These are phyloP conservation scores for Candida sphagnicola DNA, from an alignment of 805 yeast genomes.

Conservation along the genomic window DNA sequence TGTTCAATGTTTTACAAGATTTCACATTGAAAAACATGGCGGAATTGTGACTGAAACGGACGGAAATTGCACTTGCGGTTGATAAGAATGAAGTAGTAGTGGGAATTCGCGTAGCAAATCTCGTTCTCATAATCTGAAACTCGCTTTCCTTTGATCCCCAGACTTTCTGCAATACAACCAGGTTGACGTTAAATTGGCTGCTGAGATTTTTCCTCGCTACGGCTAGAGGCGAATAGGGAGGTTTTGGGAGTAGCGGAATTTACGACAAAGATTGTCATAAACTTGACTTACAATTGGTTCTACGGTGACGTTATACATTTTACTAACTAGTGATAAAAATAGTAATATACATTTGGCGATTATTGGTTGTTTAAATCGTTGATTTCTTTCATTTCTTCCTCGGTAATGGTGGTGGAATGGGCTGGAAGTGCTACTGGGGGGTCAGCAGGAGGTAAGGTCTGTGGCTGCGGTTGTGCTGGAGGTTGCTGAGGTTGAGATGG, in stretches of 20 bases:
- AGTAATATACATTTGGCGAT: background rate
- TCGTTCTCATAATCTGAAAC: no score
- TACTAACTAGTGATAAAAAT: background rate
- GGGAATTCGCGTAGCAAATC: no score
- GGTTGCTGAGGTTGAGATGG: slow-evolving; percentile 2
- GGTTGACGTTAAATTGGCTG: no score
- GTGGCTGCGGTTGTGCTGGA: background rate
- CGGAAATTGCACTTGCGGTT: no score
- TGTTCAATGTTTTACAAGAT: slow-evolving; percentile 13
- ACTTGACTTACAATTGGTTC: no score
- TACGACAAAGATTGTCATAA: no score
- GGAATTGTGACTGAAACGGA: background rate
- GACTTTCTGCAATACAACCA: no score
- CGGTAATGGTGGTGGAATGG: slow-evolving; percentile 20
- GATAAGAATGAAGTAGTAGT: no score
- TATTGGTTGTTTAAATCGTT: slow-evolving; percentile 24
- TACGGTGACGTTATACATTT: background rate
- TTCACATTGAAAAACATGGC: slow-evolving; percentile 7
- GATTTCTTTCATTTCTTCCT: slow-evolving; percentile 35
- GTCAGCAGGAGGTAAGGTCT: background rate
- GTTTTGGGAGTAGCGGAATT: no score
- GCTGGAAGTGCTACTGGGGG: background rate
- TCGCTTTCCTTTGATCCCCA: no score
- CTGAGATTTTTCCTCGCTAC: no score
- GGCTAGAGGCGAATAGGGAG: no score